These are phyloP conservation scores for Mitragyna speciosa DNA, from an alignment of 257 asterid genomes.

Conservation along the genomic window DNA sequence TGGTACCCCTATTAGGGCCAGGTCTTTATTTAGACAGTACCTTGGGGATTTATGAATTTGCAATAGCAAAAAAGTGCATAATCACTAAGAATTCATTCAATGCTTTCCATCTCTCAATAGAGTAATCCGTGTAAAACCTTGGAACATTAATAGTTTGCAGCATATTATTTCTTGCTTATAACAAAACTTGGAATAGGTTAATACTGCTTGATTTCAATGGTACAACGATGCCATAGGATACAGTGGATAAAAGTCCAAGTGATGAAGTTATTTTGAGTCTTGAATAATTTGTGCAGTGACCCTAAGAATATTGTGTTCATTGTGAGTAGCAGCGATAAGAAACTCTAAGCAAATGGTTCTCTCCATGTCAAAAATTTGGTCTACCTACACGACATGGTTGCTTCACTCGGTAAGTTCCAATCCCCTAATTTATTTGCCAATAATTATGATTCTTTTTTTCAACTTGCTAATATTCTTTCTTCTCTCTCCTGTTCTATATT, in stretches of 20 bases:
- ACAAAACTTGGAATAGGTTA: conserved; percentile 46
- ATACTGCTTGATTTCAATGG: conserved; percentile 84
- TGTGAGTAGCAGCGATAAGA: conserved; percentile 80
- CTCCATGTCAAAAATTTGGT: conserved; percentile 65
- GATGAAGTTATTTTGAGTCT: conserved; percentile 50
- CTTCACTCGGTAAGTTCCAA: conserved; percentile 53
- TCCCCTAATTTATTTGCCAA: neutral
- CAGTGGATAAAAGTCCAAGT: conserved; percentile 66
- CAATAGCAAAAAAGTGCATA: conserved; percentile 48
- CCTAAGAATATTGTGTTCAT: conserved; percentile 71
- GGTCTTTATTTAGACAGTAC: conserved; percentile 48
- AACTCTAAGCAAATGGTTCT: conserved; percentile 67
- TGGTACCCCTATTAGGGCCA: too few relatives aligned
- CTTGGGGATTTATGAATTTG: conserved; percentile 36
- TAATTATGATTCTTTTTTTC: neutral
- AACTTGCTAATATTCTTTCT: neutral
- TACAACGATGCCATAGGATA: conserved; percentile 69
- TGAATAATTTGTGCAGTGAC: conserved; percentile 64
- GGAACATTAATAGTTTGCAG: conserved; percentile 69
- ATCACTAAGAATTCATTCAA: conserved; percentile 76
- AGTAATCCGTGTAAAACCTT: conserved; percentile 81
- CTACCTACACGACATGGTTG: conserved; percentile 84
- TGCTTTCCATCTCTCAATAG: conserved; percentile 95
- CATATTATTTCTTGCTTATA: conserved; percentile 61
- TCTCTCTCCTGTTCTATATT: neutral